Conservation (phyloP, 2,329 filamentous ascomycete species). For the Phialophora tarda region DNA sequence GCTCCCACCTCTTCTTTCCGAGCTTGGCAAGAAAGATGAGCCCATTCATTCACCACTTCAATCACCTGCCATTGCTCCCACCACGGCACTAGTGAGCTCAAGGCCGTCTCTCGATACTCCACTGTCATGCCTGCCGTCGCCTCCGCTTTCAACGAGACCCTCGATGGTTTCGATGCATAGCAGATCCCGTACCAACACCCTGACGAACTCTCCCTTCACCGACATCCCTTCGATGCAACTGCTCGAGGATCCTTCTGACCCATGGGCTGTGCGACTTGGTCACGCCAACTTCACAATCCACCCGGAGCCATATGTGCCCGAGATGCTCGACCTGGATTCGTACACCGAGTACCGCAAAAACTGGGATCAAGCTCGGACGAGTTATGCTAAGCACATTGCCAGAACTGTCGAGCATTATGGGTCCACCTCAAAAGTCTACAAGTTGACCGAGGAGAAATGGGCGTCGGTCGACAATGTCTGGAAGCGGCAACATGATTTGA, state of each 20-base stretch:
- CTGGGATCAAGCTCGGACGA: slow-evolving; percentile 81
- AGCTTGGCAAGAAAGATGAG: slow-evolving; percentile 58
- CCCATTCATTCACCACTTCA: slow-evolving; percentile 80
- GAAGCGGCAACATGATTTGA: slow-evolving; percentile 71
- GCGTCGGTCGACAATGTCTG: slow-evolving; percentile 75
- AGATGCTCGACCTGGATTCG: slow-evolving; percentile 63
- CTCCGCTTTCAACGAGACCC: slow-evolving; percentile 76
- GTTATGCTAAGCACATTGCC: slow-evolving; percentile 87
- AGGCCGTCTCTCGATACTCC: slow-evolving; percentile 57
- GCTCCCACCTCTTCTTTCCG: slow-evolving; percentile 78
- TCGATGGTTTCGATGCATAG: slow-evolving; percentile 75
- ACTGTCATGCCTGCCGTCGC: slow-evolving; percentile 62
- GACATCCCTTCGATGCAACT: slow-evolving; percentile 69
- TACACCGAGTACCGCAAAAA: slow-evolving; percentile 73
- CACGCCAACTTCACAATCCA: slow-evolving; percentile 92
- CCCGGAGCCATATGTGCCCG: slow-evolving; percentile 78
- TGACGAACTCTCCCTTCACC: slow-evolving; percentile 57
- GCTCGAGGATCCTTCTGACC: slow-evolving; percentile 68
- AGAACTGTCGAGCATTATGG: slow-evolving; percentile 91
- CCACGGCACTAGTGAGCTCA: slow-evolving; percentile 50
- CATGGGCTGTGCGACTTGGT: slow-evolving; percentile 83
- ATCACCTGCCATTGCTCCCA: slow-evolving; percentile 77
- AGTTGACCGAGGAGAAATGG: slow-evolving; percentile 88
- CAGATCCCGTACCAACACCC: slow-evolving; percentile 52
- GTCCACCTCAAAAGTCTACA: slow-evolving; percentile 84